Conservation (phyloP, 345 rosid genomes). For the Garcia nutans region DNA sequence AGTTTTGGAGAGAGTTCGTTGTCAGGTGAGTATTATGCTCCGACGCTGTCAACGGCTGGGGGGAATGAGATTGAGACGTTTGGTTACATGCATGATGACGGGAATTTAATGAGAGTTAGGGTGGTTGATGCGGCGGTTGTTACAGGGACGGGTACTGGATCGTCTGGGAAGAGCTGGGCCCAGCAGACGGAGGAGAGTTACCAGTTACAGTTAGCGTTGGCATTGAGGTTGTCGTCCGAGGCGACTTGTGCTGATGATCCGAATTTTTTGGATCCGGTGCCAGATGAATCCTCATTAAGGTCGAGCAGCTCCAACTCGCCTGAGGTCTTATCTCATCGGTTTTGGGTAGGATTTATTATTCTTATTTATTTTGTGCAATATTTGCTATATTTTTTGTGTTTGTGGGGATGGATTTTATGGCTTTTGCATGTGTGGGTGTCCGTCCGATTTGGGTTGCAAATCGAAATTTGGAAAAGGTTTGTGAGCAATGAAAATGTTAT, state of each 20-base stretch:
- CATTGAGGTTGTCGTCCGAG: constrained; percentile 85
- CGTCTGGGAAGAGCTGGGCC: constrained; percentile 95
- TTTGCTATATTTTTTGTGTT: background rate
- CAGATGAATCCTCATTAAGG: constrained; percentile 65
- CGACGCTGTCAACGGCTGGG: constrained; percentile 56
- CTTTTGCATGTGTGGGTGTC: background rate
- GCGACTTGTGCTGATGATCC: constrained; percentile 97
- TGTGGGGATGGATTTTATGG: background rate
- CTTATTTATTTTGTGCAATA: background rate
- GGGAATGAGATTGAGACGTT: constrained; percentile 66
- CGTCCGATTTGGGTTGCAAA: background rate
- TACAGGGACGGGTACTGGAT: constrained; percentile 36
- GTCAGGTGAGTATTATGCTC: constrained; percentile 81
- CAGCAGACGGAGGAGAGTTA: constrained; percentile 99
- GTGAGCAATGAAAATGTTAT: background rate
- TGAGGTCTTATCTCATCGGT: constrained; percentile 80
- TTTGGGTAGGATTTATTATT: constrained; percentile 63
- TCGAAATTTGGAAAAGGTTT: background rate
- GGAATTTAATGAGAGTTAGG: constrained; percentile 42
- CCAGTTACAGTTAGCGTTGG: constrained; percentile 96
- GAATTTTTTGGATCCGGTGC: constrained; percentile 82
- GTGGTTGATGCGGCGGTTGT: constrained; percentile 30
- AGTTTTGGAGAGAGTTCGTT: constrained; percentile 94
- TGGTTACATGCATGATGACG: constrained; percentile 57
- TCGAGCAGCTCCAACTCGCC: constrained; percentile 52